Evolutionary conservation across 2,329 filamentous ascomycete genomes (phyloP).

Genomic region (Hypomyces perniciosus): DNA sequence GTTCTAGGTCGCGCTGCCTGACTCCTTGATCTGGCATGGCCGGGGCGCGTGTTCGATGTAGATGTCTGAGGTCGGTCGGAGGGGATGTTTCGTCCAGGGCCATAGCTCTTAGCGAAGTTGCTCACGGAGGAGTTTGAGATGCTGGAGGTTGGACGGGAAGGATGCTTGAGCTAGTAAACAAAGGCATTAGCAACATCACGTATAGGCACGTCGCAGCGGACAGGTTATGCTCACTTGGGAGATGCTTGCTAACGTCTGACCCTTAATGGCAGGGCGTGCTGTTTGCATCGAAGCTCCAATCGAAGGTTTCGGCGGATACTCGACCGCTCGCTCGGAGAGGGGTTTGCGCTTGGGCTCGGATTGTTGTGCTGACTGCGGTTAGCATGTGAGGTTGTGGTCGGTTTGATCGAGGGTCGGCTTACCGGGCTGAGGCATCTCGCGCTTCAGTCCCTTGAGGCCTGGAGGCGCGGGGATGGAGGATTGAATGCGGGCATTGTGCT

Average conservation of each 20-base stretch:
- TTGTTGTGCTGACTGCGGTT: conserved; percentile 37
- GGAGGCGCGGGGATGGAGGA: conserved; percentile 36
- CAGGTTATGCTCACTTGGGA: conserved; percentile 23
- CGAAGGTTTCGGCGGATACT: conserved; percentile 38
- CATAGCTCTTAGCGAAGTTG: conserved; percentile 52
- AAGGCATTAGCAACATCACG: not conserved
- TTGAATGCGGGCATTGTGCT: conserved; percentile 50
- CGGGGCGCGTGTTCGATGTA: conserved; percentile 40
- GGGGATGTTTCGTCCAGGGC: conserved; percentile 44
- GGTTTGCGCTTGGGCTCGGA: conserved; percentile 57
- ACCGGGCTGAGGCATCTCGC: conserved; percentile 43
- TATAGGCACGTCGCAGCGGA: not conserved
- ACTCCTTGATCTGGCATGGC: conserved; percentile 39
- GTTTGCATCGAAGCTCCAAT: conserved; percentile 35
- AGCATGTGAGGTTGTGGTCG: not conserved
- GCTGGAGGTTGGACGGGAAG: conserved; percentile 35
- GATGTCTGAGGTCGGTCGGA: conserved; percentile 47
- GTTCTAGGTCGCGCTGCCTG: conserved; percentile 32
- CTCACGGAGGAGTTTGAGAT: conserved; percentile 27
- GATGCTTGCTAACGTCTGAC: conserved; percentile 32
- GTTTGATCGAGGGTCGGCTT: conserved; percentile 11
- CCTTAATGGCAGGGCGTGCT: conserved; percentile 40
- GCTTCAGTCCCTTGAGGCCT: conserved; percentile 42
- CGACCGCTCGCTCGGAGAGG: conserved; percentile 47
- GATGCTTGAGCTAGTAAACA: conserved; percentile 29